Base-by-base conservation (phyloP, 208 protist species). In the Leishmania braziliensis region DNA sequence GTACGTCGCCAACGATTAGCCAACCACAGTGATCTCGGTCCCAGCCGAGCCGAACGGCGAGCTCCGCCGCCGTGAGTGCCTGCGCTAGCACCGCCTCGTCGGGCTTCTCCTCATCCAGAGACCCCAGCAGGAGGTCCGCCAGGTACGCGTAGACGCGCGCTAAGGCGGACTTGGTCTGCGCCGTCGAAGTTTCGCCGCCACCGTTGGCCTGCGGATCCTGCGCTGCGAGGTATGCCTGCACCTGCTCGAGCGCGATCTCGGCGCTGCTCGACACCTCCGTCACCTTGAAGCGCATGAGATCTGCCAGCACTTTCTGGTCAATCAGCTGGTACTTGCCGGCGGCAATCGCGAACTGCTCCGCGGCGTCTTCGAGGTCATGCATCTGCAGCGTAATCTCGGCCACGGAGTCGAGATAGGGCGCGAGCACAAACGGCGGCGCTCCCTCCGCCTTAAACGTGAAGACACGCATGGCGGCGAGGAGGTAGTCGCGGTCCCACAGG, bases 371-470 rank as follows among this genome's bases (percentile, higher is more conserved):
- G 46, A 86, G 70, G 79, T 93, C 91, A 36, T 92, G 87, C 83
- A 98, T 90, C 80, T 94, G 89, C 53, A 95, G 78, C 43, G 91
- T 88, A 78, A 98, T 93, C 75, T 96, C 90, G 0, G 86, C 93
- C 9, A 95, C 91, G 26, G 93, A 90, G 78, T 98, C 95, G 69
- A 97, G 82, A 84, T 93, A 97, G 26, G 91, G 88, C 14, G 85
- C 95, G 33, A 97, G 81, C 82, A 96, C 91, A 79, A 98, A 98
- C 66, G 95, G 95, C 46, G 92, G 92, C 9, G 92, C 90, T n/a
- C 88, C 89, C 68, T 98, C 95, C 0, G 89, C 85, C 83, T 98
- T 98, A 83, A 96, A 98, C 60, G 92, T 90, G 80, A 98, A 97
- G 58, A 98, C 84, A 48, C 95, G 92, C 72, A 98, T 89, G 18